Base-by-base conservation (phyloP, 805 yeast genomes). In the Candida multigemmis region DNA sequence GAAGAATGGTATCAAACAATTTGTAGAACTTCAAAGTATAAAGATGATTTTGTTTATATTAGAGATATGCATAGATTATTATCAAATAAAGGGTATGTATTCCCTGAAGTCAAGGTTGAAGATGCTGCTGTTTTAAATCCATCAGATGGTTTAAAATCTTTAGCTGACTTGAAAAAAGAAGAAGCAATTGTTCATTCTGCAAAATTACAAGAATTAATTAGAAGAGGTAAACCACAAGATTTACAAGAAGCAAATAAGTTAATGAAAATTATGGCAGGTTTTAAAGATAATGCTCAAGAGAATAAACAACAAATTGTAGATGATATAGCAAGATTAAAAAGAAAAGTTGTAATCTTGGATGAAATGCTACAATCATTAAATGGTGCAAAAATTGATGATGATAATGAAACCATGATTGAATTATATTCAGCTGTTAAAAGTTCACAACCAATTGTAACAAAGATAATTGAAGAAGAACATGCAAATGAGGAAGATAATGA, bases 221-320 rank as follows among this genome's bases (percentile, higher is more conserved):
- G 97, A 56, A 71, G 96, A 43, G 98, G 97, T 22, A 80, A 83
- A 51, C 97, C 98, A 5, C 82, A 78, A 37, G 99, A 91, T 56
- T 70, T 91, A 46, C 83, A 79, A 42, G 98, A 91, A 54, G 99
- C 99, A 23, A 91, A 91, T 54, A 84, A 82, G 41, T 68, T 91
- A 53, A 91, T 91, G 98, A 86, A 89, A 51, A 75, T 91, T 40
- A 86, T 91, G 96, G 94, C 97, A 4, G 99, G 99, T 5, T 91
- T 85, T 63, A 82, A 82, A 51, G 85, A 82, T 44, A 95, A 86
- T 49, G 60, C 69, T 12, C 72, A 74, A 29, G 82, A 77, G 42
- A 81, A 85, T 38, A 76, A 74, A 45, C 83, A 81, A 31, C 74
- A 81, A 41, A 79, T 87, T 18, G 76, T 78, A 18, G 84, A 80